These are phyloP conservation scores for Pythium coloratum DNA, from an alignment of 352 stramenopile genomes.

Conservation along the genomic window DNA sequence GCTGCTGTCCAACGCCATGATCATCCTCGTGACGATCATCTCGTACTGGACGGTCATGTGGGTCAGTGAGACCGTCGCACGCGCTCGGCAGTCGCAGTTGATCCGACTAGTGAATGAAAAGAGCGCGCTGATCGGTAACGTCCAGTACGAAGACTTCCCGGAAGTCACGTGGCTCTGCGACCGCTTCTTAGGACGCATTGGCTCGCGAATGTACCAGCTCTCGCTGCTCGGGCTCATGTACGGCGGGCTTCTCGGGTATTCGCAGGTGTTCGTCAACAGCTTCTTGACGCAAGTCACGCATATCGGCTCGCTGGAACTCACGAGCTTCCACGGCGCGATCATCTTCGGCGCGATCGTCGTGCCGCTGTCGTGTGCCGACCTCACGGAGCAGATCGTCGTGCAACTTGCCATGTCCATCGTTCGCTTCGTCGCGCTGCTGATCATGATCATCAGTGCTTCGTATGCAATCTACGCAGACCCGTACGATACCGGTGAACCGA, in stretches of 20 bases:
- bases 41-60: slow-evolving; percentile 91
- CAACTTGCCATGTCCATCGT: slow-evolving; percentile 88
- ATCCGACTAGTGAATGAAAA: slow-evolving; percentile 39
- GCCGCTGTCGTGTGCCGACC: slow-evolving; percentile 85
- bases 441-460: slow-evolving; percentile 85
- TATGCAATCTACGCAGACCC: slow-evolving; percentile 74
- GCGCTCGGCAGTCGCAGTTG: slow-evolving; percentile 49
- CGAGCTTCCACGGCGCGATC: slow-evolving; percentile 53
- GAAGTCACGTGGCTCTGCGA: slow-evolving; percentile 83
- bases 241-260: slow-evolving; percentile 86
- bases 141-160: slow-evolving; percentile 61
- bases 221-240: slow-evolving; percentile 89
- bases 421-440: slow-evolving; percentile 83
- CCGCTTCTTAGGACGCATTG: slow-evolving; percentile 59
- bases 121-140: slow-evolving; percentile 26
- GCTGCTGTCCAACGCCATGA: slow-evolving; percentile 71
- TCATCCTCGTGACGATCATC: slow-evolving; percentile 76
- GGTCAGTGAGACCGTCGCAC: slow-evolving; percentile 76
- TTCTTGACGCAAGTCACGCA: slow-evolving; percentile 72
- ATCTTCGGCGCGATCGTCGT: slow-evolving; percentile 86
- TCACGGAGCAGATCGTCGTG: slow-evolving; percentile 89
- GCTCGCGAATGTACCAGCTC: slow-evolving; percentile 80
- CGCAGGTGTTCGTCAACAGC: slow-evolving; percentile 90
- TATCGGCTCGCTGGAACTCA: slow-evolving; percentile 50
- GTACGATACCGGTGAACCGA: slow-evolving; percentile 48